These are phyloP conservation scores for Skeletonema marinoi DNA, from an alignment of 108 stramenopile genomes.

Conservation along the genomic window DNA sequence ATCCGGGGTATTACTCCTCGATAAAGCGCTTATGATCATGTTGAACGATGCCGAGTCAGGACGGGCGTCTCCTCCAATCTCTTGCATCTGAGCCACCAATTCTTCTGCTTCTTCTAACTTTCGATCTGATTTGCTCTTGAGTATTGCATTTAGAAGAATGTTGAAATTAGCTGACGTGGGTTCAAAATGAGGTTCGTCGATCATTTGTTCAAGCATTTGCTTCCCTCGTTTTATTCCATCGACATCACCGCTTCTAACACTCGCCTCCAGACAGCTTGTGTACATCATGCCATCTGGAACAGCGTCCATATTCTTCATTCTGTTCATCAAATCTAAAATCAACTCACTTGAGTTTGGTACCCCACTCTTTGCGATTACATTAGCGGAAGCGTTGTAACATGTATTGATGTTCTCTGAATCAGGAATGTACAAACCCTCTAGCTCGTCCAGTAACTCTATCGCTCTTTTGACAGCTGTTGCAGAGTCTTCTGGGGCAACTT, in stretches of 20 bases:
- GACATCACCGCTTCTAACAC: conserved; percentile 4
- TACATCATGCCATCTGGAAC: conserved; percentile 28
- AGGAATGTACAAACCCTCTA: conserved; percentile 28
- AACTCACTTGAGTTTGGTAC: conserved; percentile 11
- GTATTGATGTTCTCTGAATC: conserved; percentile 25
- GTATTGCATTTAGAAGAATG: conserved; percentile 20
- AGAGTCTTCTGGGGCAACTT: conserved; percentile 17
- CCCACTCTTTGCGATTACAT: conserved; percentile 24
- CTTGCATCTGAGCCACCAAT: conserved; percentile 25
- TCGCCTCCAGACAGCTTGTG: conserved; percentile 17
- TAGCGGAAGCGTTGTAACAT: conserved; percentile 42
- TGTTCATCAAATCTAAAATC: conserved; percentile 27
- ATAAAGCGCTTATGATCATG: conserved; percentile 45
- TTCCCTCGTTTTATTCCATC: conserved; percentile 15
- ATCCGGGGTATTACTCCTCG: conserved; percentile 1
- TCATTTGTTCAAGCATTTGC: conserved; percentile 21
- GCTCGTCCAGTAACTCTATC: conserved; percentile 28
- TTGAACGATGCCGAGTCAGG: conserved; percentile 40
- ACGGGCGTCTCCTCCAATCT: conserved; percentile 35
- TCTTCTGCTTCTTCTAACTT: conserved; percentile 34
- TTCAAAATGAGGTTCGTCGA: background rate
- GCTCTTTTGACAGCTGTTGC: conserved; percentile 14
- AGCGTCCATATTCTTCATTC: conserved; percentile 46
- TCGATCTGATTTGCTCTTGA: conserved; percentile 6
- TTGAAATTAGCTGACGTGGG: conserved; percentile 33